Evolutionary conservation across 1,284 basidiomycete species (phyloP), one percentile per base, ranked within the genome.

Genomic region (Microbotryum silenes-acaulis): DNA sequence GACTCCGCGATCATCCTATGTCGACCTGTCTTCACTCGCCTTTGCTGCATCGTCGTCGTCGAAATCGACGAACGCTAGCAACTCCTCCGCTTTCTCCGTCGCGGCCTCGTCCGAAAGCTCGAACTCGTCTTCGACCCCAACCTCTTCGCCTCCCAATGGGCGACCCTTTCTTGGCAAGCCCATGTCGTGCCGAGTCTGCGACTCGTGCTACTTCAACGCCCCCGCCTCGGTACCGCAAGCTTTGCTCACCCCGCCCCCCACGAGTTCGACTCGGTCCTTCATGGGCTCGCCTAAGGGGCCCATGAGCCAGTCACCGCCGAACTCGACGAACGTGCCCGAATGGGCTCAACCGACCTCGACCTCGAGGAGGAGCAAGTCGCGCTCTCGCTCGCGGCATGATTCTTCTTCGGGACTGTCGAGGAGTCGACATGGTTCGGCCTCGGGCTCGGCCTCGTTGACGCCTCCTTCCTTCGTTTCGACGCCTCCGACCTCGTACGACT

Each of bases 61-160:
- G 37, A 42, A 42, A 16, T 10, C 14, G 37, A 12, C 37, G 37
- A 42, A 42, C 16, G 0, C 16, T 18, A 42, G 37, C n/a, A 33
- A 33, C 51, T 53, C 51, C n/a, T 53, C 51, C 9, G 51, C 51
- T 20, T 29, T 53, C 51, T 53, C 51, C n/a, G 51, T 53, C 51
- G 25, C 25, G 9, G 16, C 51, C 21, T 53, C 51, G n/a, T 53
- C 51, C 31, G 51, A 33, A 18, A 12, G 25, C 25, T 23, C 48
- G 48, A 53, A 53, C 27, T 53, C 51, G 21, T 33, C 51, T n/a
- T 23, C 29, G 48, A 29, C 48, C 18, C 27, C 27, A 12, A 53
- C 51, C 27, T 25, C 51, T 50, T n/a, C 27, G 25, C 51, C n/a
- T 53, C 51, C 25, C 25, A 33, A 53, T 23, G 20, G 23, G 16